Conservation (phyloP, 768 basidiomycete species). For the Pleurotus djamor region DNA sequence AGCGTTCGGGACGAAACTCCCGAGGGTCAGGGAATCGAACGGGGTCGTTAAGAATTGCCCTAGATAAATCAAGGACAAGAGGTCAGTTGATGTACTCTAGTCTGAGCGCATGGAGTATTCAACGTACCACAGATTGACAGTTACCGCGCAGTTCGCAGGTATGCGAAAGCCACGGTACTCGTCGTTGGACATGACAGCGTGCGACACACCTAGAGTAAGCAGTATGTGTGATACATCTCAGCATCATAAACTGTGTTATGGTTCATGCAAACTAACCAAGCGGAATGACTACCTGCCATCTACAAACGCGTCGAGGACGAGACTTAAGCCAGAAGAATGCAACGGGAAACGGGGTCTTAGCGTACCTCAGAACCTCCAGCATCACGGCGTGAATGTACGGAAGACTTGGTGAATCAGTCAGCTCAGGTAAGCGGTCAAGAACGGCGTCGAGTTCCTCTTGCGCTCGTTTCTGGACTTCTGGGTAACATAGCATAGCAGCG, state of each 20-base stretch:
- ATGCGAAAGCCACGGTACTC: constrained; percentile 12
- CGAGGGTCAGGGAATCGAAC: constrained; percentile 29
- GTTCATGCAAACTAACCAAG: neutral
- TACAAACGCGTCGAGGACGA: neutral
- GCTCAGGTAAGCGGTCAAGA: constrained; percentile 12
- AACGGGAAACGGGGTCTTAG: neutral
- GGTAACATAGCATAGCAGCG: neutral
- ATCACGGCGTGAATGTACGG: constrained; percentile 6
- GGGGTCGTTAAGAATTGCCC: constrained; percentile 32
- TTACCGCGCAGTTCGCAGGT: constrained; percentile 9
- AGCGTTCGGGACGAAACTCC: constrained; percentile 36
- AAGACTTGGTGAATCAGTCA: constrained; percentile 11
- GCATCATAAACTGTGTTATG: neutral
- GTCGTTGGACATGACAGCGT: constrained; percentile 6
- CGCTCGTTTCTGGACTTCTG: neutral
- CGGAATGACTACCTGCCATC: neutral
- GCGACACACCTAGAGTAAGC: constrained; percentile 7
- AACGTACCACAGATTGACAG: constrained; percentile 14
- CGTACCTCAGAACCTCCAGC: neutral
- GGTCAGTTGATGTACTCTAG: neutral
- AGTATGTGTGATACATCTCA: neutral
- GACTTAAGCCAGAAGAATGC: neutral
- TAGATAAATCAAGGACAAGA: constrained; percentile 2
- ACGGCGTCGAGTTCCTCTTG: neutral
- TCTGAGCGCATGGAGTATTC: neutral